Conservation (phyloP, 345 rosid genomes). For the Syzygium aromaticum region DNA sequence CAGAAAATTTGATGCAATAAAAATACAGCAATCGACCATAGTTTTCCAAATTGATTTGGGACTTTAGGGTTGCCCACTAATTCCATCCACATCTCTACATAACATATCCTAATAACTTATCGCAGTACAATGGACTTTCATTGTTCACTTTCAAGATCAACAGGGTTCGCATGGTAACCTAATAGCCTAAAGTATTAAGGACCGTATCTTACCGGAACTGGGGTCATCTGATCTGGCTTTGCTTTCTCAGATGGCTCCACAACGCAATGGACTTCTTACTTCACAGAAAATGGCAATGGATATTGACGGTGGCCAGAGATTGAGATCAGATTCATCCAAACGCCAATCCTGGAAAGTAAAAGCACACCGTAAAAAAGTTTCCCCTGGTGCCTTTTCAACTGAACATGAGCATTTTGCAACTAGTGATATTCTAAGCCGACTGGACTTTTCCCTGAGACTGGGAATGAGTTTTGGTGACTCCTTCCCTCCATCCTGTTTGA, state of each 20-base stretch:
- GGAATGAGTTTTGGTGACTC: slow-evolving; percentile 25
- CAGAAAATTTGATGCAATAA: background rate
- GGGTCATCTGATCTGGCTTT: background rate
- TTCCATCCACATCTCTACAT: background rate
- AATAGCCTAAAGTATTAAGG: background rate
- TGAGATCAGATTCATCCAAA: background rate
- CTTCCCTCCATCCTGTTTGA: slow-evolving; percentile 83
- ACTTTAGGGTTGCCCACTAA: background rate
- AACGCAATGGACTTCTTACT: background rate
- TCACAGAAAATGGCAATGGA: background rate
- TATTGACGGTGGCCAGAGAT: background rate
- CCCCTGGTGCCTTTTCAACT: background rate
- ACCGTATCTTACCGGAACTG: background rate
- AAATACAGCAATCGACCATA: background rate
- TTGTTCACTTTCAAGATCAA: background rate
- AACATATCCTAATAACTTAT: background rate
- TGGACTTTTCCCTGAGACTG: slow-evolving; percentile 48
- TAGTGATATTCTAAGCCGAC: slow-evolving; percentile 13
- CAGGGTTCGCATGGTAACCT: background rate
- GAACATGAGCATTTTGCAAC: background rate
- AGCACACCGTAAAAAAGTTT: background rate
- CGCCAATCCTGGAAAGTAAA: background rate
- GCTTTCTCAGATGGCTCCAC: background rate
- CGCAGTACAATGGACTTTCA: background rate
- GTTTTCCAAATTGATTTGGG: background rate